Evolutionary conservation across 495 filamentous ascomycete species (phyloP).

Genomic region (Neurospora sp.): DNA sequence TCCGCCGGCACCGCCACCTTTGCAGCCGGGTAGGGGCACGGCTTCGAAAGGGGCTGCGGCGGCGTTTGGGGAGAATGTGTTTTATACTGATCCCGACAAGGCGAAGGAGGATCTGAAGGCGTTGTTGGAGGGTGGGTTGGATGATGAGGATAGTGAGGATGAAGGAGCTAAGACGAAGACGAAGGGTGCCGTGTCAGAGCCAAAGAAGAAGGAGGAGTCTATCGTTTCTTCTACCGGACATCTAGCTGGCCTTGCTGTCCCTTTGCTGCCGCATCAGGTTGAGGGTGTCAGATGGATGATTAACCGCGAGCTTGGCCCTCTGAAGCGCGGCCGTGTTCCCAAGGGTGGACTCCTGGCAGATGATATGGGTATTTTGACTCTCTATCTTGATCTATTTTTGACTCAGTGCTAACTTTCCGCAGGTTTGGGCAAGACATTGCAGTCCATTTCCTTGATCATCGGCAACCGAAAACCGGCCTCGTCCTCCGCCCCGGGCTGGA

Average conservation of each 20-base stretch:
- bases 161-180: constrained; percentile 5
- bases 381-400: neutral
- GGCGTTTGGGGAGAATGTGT: constrained; percentile 41
- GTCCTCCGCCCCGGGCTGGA: constrained; percentile 34
- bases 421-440: constrained; percentile 66
- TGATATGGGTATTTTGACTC: constrained; percentile 52
- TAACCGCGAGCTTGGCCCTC: constrained; percentile 70
- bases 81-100: constrained; percentile 66
- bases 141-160: constrained; percentile 49
- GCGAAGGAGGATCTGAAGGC: constrained; percentile 81
- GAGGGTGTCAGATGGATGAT: constrained; percentile 91
- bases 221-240: constrained; percentile 19
- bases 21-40: neutral
- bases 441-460: constrained; percentile 73
- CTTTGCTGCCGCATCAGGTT: constrained; percentile 83
- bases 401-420: neutral
- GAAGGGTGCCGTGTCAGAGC: neutral
- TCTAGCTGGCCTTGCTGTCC: constrained; percentile 70
- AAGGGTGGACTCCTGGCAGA: constrained; percentile 83
- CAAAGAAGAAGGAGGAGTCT: constrained; percentile 7
- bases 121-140: constrained; percentile 75
- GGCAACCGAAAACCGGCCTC: constrained; percentile 61
- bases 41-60: constrained; percentile 21
- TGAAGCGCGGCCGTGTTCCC: constrained; percentile 66
- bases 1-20: neutral